Base-by-base conservation (phyloP, 2,329 filamentous ascomycete genomes). In the Colletotrichum kahawae region DNA sequence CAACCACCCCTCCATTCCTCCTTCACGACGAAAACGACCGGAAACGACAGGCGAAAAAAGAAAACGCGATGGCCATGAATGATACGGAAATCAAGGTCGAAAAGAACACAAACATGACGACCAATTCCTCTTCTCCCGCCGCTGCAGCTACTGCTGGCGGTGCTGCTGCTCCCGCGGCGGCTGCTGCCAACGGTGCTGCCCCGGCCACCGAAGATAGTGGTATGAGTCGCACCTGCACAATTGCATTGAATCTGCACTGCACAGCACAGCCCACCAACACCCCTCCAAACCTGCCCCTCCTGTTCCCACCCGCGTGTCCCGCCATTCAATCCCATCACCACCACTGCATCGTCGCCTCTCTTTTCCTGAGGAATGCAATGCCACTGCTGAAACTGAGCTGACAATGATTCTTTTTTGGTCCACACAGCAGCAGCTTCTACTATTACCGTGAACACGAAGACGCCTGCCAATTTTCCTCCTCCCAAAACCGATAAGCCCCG, bases 401-500 rank as follows among this genome's bases (percentile, higher is more conserved):
- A 83, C 82, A 70, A 75, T 78, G 56, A 27, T 18, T 36, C 2
- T 18, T 59, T 48, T 24, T 27, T 51, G 43, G 43, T 51, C n/a
- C n/a, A 4, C n/a, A 31, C 38, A 69, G 24, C 57, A 70, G 66
- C 78, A 88, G 88, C 85, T 70, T 87, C 88, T 31, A 87, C 88
- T 48, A 89, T 89, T 67, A 89, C 88, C 64, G 88, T 89, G 77
- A 90, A 88, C 78, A 88, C 88, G 68, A 84, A 84, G 75, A 74
- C 79, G 7, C 82, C 84, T 57, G 80, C 83, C 79, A 84, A 82
- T 77, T 94, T 95, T 78, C 95, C 95, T 79, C 94, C 95, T 54
- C 94, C 96, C 65, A 99, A 98, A 88, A 98, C 95, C 77, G 97
- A 99, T 86, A 99, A 98, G 88, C 97, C 97, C 71, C 92, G 96